Evolutionary conservation across 163 green algal genomes (phyloP).

Genomic region (Scenedesmus sp.): DNA sequence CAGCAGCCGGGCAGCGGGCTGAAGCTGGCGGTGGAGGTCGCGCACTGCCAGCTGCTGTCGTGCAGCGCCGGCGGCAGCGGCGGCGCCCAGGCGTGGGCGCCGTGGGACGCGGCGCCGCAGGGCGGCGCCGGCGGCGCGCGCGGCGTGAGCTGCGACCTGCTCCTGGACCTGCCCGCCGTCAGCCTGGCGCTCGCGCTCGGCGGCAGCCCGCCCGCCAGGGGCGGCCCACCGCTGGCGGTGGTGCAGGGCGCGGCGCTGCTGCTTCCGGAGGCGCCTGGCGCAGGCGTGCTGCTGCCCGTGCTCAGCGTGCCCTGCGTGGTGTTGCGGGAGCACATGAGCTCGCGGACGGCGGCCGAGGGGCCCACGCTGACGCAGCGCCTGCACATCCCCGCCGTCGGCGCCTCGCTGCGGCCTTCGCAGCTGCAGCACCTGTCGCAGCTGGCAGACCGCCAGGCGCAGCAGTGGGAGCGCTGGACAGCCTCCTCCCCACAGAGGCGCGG

Average conservation of each 20-base stretch:
- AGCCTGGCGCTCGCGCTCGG: background rate
- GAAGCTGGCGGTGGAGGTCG: background rate
- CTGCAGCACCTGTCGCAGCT: conserved; percentile 14
- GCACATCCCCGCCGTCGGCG: conserved; percentile 29
- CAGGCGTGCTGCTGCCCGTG: conserved; percentile 14
- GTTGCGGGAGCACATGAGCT: background rate
- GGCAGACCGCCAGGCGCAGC: conserved; percentile 1
- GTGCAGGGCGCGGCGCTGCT: background rate
- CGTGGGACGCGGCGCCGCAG: background rate
- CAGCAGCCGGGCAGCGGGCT: conserved; percentile 19
- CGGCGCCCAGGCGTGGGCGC: background rate
- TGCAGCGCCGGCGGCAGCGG: conserved; percentile 27
- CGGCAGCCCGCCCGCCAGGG: background rate
- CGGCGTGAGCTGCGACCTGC: conserved; percentile 9
- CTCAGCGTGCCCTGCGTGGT: conserved; percentile 12
- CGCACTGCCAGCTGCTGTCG: conserved; percentile 32
- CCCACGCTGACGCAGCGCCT: conserved; percentile 29
- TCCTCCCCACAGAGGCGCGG: background rate
- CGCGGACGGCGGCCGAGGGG: too few species aligned
- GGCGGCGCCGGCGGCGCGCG: background rate
- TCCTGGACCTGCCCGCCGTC: conserved; percentile 27
- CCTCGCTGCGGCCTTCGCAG: conserved; percentile 21
- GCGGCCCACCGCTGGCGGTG: background rate
- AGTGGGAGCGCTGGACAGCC: conserved; percentile 27
- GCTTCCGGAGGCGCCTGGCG: conserved; percentile 9